phyloP scores from a whole-genome alignment of 345 rosid species.

The Acer yangbiense region DNA sequence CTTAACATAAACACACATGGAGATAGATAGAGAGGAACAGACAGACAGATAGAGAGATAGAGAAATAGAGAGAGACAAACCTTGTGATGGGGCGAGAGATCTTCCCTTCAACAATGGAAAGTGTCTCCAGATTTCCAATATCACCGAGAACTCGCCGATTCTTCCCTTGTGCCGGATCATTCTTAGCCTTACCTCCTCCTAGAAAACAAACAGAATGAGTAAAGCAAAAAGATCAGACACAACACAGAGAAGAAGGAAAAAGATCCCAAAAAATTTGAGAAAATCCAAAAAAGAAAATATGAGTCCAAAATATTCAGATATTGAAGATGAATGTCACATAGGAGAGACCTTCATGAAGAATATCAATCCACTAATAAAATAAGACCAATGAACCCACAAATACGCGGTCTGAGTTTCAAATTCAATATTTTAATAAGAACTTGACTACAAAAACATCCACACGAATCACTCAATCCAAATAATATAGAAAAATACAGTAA shows the following conservation, averaged over 20 bases:
- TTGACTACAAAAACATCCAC: no score
- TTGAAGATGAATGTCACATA: background rate
- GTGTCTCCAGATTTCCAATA: slow-evolving; percentile 17
- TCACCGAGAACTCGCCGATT: slow-evolving; percentile 16
- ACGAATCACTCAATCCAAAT: no score
- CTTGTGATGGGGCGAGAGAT: slow-evolving; percentile 29
- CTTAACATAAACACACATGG: background rate
- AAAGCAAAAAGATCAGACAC: background rate
- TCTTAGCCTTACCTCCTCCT: slow-evolving; percentile 17
- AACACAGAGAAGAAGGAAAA: background rate
- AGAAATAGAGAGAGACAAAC: background rate
- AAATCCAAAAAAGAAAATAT: background rate
- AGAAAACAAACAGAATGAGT: background rate
- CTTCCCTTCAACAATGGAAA: slow-evolving; percentile 10
- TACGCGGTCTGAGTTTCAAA: no score
- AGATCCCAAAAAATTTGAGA: background rate
- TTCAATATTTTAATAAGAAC: no score
- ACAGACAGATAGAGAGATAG: background rate
- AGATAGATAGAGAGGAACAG: no score
- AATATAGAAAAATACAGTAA: no score
- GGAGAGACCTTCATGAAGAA: background rate
- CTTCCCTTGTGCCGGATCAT: slow-evolving; percentile 7
- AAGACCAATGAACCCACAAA: no score
- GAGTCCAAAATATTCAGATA: background rate
- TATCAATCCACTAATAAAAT: no score